phyloP scores from a whole-genome alignment of 2,329 filamentous ascomycete species.

The Phialophora verrucosa region DNA sequence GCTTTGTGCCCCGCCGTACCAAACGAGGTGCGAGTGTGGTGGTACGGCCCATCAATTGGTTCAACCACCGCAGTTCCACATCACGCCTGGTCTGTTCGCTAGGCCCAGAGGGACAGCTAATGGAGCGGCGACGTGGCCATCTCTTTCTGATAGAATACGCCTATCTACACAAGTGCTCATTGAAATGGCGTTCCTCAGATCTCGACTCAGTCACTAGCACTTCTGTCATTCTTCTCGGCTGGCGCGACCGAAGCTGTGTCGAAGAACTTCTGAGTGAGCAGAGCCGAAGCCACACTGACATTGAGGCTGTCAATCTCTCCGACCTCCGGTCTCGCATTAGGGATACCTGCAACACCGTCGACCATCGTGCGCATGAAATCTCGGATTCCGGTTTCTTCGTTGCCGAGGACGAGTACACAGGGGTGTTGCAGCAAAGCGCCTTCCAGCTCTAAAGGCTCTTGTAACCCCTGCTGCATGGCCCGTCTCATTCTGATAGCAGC shows the following conservation, averaged over 20 bases:
- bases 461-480: slow-evolving; percentile 9
- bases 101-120: background rate
- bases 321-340: slow-evolving; percentile 55
- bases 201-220: background rate
- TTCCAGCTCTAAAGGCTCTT: slow-evolving; percentile 18
- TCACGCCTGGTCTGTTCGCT: background rate
- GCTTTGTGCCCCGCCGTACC: background rate
- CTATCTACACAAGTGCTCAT: background rate
- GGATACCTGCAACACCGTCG: slow-evolving; percentile 68
- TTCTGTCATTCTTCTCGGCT: background rate
- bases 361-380: slow-evolving; percentile 68
- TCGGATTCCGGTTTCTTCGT: slow-evolving; percentile 77
- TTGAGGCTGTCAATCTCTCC: slow-evolving; percentile 83
- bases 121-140: background rate
- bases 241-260: slow-evolving; percentile 17
- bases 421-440: slow-evolving; percentile 63
- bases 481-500: slow-evolving; percentile 10
- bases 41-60: background rate
- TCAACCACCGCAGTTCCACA: background rate
- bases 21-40: background rate
- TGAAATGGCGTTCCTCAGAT: background rate
- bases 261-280: slow-evolving; percentile 37
- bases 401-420: slow-evolving; percentile 80
- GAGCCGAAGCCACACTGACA: slow-evolving; percentile 80
- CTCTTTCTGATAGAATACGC: background rate